Percentiles rank a stretch among this genome's conserved stretches.
phyloP scores from a whole-genome alignment of 2,329 filamentous ascomycete species.

The Ophiostoma sp. region DNA sequence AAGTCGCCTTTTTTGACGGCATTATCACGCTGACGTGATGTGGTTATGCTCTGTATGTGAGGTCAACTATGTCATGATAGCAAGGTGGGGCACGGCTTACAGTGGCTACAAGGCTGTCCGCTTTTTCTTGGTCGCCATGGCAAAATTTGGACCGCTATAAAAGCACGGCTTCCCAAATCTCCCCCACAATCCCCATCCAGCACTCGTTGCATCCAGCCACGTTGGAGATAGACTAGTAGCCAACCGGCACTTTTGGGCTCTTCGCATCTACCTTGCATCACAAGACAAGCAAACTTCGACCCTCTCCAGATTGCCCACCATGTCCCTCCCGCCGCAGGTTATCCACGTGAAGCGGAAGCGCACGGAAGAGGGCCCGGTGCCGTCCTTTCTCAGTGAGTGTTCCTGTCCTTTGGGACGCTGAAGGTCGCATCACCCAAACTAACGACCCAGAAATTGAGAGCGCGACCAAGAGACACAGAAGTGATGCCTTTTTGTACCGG shows the following conservation, averaged over 20 bases:
- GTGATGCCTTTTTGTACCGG: constrained; percentile 52
- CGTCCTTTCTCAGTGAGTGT: constrained; percentile 39
- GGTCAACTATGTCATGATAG: constrained; percentile 10
- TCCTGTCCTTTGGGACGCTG: neutral
- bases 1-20: neutral
- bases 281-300: neutral
- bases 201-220: neutral
- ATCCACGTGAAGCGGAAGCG: constrained; percentile 60
- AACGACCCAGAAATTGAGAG: constrained; percentile 40
- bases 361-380: constrained; percentile 50
- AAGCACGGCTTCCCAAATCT: neutral
- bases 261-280: neutral
- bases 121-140: constrained; percentile 22
- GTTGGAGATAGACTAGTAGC: neutral
- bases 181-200: neutral
- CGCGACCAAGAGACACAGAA: constrained; percentile 49
- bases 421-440: constrained; percentile 24
- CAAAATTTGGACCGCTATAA: constrained; percentile 17
- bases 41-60: neutral
- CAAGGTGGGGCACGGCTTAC: neutral
- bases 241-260: neutral
- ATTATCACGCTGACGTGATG: neutral
- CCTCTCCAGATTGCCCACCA: constrained; percentile 29
- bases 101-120: constrained; percentile 2
- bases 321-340: constrained; percentile 54